A percentile compares a stretch with the other conserved stretches of the same genome.
Evolutionary conservation across 169 alveolate genomes (phyloP).

Genomic region (Plasmodium blacklocki): DNA sequence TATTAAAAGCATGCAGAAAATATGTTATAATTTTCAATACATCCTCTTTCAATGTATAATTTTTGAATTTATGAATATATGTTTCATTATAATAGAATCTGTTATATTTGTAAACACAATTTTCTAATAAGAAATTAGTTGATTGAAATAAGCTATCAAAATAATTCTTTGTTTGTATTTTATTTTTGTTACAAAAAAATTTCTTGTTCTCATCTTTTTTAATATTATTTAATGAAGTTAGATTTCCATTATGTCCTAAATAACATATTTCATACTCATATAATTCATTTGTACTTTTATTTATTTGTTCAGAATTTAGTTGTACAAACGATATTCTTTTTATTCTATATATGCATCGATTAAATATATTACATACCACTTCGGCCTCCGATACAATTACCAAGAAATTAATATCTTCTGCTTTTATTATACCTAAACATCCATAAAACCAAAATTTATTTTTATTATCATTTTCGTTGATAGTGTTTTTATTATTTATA

Average conservation of each 20-base stretch:
- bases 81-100: conserved; percentile 30
- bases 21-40: conserved; percentile 28
- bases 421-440: conserved; percentile 62
- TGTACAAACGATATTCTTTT: conserved; percentile 58
- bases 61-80: conserved; percentile 61
- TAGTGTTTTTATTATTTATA: neutral
- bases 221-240: conserved; percentile 11
- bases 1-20: conserved; percentile 67
- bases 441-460: conserved; percentile 64
- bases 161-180: neutral
- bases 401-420: conserved; percentile 51
- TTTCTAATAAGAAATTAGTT: conserved; percentile 13
- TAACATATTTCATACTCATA: conserved; percentile 40
- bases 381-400: conserved; percentile 73
- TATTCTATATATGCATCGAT: conserved; percentile 49
- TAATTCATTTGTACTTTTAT: conserved; percentile 4
- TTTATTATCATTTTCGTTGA: conserved; percentile 38
- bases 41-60: conserved; percentile 36
- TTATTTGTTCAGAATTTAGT: conserved; percentile 22
- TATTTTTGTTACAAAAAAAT: conserved; percentile 20
- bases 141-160: conserved; percentile 19
- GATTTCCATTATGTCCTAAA: conserved; percentile 26
- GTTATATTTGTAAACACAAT: conserved; percentile 4
- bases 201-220: conserved; percentile 10
- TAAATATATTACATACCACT: conserved; percentile 50